Percentiles rank a stretch among this genome's conserved stretches.
phyloP scores from a whole-genome alignment of 2,329 filamentous ascomycete genomes.

The Nothophoma quercina region DNA sequence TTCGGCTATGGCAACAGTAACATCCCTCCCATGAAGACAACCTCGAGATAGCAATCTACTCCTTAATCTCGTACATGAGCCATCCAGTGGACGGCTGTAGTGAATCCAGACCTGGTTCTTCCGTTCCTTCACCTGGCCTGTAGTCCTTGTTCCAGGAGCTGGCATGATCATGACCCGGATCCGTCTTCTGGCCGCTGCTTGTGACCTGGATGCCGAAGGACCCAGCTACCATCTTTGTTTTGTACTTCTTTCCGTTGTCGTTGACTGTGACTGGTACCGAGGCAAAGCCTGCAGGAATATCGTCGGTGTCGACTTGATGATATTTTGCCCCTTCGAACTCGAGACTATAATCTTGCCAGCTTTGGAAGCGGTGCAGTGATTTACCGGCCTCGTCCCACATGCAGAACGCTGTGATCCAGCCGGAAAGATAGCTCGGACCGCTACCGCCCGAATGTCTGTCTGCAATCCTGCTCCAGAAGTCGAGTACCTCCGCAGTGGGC shows the following conservation, averaged over 20 bases:
- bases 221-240: constrained; percentile 24
- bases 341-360: not conserved
- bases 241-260: constrained; percentile 15
- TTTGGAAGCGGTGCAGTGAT: not conserved
- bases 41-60: too few relatives aligned
- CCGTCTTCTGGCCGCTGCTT: constrained; percentile 4
- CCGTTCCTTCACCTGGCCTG: not conserved
- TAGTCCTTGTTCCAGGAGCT: not conserved
- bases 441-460: constrained; percentile 1
- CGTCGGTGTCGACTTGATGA: constrained; percentile 6
- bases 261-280: constrained; percentile 21
- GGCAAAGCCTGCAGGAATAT: constrained; percentile 14
- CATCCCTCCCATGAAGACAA: too few relatives aligned
- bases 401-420: constrained; percentile 32
- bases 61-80: constrained; percentile 21
- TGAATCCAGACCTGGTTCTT: constrained; percentile 13
- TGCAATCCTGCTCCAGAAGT: constrained; percentile 24
- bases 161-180: not conserved
- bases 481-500: not conserved
- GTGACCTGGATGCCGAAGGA: constrained; percentile 17
- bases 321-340: constrained; percentile 12
- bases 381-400: constrained; percentile 26
- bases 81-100: constrained; percentile 22
- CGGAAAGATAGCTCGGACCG: constrained; percentile 16
- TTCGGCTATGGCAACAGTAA: too few relatives aligned